Base-by-base conservation (phyloP, 2,329 filamentous ascomycete genomes). In the Dactylellina sp. region DNA sequence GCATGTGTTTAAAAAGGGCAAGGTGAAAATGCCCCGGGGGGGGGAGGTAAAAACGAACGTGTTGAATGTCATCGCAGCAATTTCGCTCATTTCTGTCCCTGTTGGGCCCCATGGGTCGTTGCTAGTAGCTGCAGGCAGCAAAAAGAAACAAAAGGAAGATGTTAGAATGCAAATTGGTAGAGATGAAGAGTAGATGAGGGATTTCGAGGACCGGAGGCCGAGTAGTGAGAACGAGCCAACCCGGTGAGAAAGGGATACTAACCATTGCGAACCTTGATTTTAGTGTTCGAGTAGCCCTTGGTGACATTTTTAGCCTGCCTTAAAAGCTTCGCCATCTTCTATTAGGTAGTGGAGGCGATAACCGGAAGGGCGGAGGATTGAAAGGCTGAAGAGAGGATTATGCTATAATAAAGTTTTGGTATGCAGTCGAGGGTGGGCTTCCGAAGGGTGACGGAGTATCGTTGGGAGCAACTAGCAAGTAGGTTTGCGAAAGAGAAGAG, bases 261-360 rank as follows among this genome's bases (percentile, higher is more conserved):
- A 96, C 93, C 93, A 91, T 97, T 94, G 84, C 93, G 89, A 82
- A 99, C 95, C 85, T 98, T 98, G 82, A 98, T 92, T 86, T 99
- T 94, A 79, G 96, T 92, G 77, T 87, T 89, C 37, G 94, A 97
- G 82, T 99, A 99, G 79, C 95, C 95, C 85, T 98, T 99, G 82
- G 95, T 98, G 83, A 99, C 94, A 86, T 98, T 99, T 85, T 97
- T 98, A 80, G 98, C 93, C 81, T 92, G 96, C 83, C 95, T 88
- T 81, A 98, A 92, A 81, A 98, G 93, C 84, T 96, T 96, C 72
- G 94, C 97, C 95, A 99, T 99, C 40, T 14, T 50, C n/a, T n/a
- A n/a, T n/a, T n/a, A n/a, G n/a, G n/a, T n/a, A n/a, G 32, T 18
- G 39, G 24, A 53, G 46, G 40, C 28, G 42, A 47, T 37, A 32